These are phyloP conservation scores for Teunomyces barrocoloradensis DNA, from an alignment of 805 yeast species.

Conservation along the genomic window DNA sequence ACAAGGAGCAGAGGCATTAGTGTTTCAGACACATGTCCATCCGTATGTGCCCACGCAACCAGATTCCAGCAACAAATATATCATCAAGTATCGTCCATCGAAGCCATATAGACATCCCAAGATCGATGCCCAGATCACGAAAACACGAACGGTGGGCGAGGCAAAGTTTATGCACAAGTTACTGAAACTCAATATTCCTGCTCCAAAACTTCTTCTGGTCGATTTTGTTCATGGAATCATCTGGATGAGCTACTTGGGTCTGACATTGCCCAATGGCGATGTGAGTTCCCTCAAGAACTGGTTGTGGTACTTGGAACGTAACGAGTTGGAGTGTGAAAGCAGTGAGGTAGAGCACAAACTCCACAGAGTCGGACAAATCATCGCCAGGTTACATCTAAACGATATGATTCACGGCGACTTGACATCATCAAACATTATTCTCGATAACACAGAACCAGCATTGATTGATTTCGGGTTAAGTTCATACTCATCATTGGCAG, in stretches of 20 bases:
- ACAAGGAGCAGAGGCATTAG: slow-evolving; percentile 91
- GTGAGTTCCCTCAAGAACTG: slow-evolving; percentile 69
- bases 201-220: slow-evolving; percentile 72
- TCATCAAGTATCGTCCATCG: slow-evolving; percentile 82
- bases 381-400: slow-evolving; percentile 68
- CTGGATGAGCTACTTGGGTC: slow-evolving; percentile 84
- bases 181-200: slow-evolving; percentile 53
- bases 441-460: slow-evolving; percentile 40
- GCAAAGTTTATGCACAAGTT: slow-evolving; percentile 69
- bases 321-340: slow-evolving; percentile 20
- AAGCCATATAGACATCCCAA: slow-evolving; percentile 88
- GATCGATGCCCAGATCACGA: slow-evolving; percentile 73
- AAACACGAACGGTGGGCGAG: slow-evolving; percentile 80
- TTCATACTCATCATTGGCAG: slow-evolving; percentile 68
- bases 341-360: slow-evolving; percentile 45
- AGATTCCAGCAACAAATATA: slow-evolving; percentile 35
- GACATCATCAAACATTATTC: slow-evolving; percentile 81
- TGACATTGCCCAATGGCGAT: slow-evolving; percentile 46
- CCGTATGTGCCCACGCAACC: slow-evolving; percentile 49
- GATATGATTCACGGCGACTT: slow-evolving; percentile 93
- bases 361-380: slow-evolving; percentile 56
- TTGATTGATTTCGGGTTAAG: slow-evolving; percentile 93
- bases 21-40: slow-evolving; percentile 59
- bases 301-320: slow-evolving; percentile 58
- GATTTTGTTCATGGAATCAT: slow-evolving; percentile 77